These are phyloP conservation scores for Zopfia rhizophila DNA, from an alignment of 2,329 filamentous ascomycete species.

Conservation along the genomic window DNA sequence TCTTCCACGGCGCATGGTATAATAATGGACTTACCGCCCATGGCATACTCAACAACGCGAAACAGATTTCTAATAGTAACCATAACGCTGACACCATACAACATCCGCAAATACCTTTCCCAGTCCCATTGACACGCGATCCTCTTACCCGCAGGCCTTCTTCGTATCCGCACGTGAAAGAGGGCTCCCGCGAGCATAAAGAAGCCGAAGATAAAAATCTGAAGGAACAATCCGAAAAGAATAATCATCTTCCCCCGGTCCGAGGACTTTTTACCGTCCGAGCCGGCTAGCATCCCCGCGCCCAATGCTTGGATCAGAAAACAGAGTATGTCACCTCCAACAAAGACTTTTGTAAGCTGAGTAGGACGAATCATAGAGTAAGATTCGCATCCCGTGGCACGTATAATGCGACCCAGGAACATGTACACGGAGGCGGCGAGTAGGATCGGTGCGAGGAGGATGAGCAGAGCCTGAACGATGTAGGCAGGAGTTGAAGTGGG, in stretches of 20 bases:
- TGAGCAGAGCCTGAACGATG: constrained; percentile 51
- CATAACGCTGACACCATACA: constrained; percentile 50
- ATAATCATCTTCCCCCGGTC: constrained; percentile 60
- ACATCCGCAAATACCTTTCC: constrained; percentile 42
- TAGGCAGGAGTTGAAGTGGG: constrained; percentile 45
- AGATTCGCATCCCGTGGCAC: constrained; percentile 46
- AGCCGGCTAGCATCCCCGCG: constrained; percentile 49
- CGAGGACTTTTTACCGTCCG: constrained; percentile 18
- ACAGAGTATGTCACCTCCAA: constrained; percentile 62
- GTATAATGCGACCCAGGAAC: constrained; percentile 51
- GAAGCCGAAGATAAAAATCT: constrained; percentile 66
- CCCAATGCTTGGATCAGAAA: constrained; percentile 61
- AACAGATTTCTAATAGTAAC: constrained; percentile 60
- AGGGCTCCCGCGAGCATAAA: constrained; percentile 61
- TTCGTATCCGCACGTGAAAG: constrained; percentile 58
- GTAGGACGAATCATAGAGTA: constrained; percentile 53
- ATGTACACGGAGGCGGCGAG: constrained; percentile 59
- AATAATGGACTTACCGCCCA: constrained; percentile 21
- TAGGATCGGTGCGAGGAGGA: constrained; percentile 55
- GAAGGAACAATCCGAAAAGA: constrained; percentile 65
- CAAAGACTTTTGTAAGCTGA: constrained; percentile 64
- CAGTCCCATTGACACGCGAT: constrained; percentile 34
- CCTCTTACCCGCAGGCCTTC: constrained; percentile 30
- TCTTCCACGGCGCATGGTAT: no score
- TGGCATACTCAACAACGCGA: constrained; percentile 57